Evolutionary conservation across 305 asterid genomes (phyloP), one percentile per base, ranked within the genome.

Genomic region (Rubia tinctorum): DNA sequence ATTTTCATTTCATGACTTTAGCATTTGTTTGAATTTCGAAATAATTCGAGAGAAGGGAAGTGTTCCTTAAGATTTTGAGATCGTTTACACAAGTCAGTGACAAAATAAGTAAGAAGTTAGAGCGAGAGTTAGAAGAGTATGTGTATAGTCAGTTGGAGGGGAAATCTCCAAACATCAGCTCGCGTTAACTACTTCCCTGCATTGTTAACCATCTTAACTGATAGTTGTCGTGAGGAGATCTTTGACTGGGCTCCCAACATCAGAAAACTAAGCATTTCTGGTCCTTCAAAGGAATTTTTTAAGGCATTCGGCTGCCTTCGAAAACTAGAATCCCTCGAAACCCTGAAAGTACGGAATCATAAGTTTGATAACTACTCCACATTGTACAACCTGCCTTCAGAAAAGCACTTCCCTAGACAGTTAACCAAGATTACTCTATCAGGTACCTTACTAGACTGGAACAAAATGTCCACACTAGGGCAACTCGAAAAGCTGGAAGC

Each of bases 1-100:
- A 84, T 18, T 85, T 71, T 15, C 5, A 34, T 34, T 34, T 34
- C 39, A 76, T 78, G 73, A 81, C 47, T 9, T 91, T 90, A 0
- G 84, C 85, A 8, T 90, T 91, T 89, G 85, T 83, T 12, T 82
- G 78, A 45, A 85, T 90, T 65, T 90, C 96, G 66, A 84, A 86
- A 72, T 82, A 84, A 0, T 87, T 83, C 6, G 82, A 80, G 68
- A 72, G 79, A 68, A 84, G 77, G 72, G 92, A 87, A 60, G 85
- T 90, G 43, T 86, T 84, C 75, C 85, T 88, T 25, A 66, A 76
- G 75, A 86, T 90, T 78, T 51, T 82, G 61, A 68, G 82, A 39
- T 40, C 71, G 4, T 75, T 88, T 37, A 73, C 75, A 23, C 75
- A 77, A n/a, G 75, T 62, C 17, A 76, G 22, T 37, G 87, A 83